Evolutionary conservation across 2,329 filamentous ascomycete species (phyloP), one percentile per base, ranked within the genome.

Genomic region (Aspergillus calidoustus): DNA sequence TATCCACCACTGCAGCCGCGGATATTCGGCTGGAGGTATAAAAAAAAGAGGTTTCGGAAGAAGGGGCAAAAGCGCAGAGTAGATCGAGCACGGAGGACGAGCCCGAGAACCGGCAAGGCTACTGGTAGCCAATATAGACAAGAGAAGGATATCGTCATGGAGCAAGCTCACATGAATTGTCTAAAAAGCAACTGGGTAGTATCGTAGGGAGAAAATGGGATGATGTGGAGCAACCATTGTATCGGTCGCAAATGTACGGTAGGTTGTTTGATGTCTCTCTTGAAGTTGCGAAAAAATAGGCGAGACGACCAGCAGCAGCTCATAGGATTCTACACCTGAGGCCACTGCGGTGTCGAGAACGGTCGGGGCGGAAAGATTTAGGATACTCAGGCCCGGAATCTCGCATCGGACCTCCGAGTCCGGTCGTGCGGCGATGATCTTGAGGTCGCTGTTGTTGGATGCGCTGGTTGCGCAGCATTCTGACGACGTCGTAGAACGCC

Each of bases 401-500:
- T 57, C 75, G 75, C 59, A 70, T 69, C 51, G 66, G 66, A 30
- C 76, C 73, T 4, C 34, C 34, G 34, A 78, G 71, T 28, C 75
- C 76, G 28, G 76, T 74, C 48, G 70, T 52, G 47, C 55, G 68
- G 59, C 77, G 73, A 59, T 76, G 73, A 61, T 79, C 77, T 52
- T 75, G 71, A 19, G 69, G 58, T 56, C 74, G 72, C 38, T 74
- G 76, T 62, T 75, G 74, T 65, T 79, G 77, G 68, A 92, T 89
- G 71, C 92, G 86, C 79, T 97, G 93, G 71, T 91, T 88, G 69
- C 95, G 89, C 67, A 99, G 83, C 77, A 95, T 91, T 69, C 95
- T 85, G 58, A 98, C 95, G 7, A 99, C 95, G 74, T 99, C 95
- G 79, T 97, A 98, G 75, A 99, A 98, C 34, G 93, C 94, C 83